Conservation (phyloP, 2,329 filamentous ascomycete genomes). For the Eurotiales sp. region DNA sequence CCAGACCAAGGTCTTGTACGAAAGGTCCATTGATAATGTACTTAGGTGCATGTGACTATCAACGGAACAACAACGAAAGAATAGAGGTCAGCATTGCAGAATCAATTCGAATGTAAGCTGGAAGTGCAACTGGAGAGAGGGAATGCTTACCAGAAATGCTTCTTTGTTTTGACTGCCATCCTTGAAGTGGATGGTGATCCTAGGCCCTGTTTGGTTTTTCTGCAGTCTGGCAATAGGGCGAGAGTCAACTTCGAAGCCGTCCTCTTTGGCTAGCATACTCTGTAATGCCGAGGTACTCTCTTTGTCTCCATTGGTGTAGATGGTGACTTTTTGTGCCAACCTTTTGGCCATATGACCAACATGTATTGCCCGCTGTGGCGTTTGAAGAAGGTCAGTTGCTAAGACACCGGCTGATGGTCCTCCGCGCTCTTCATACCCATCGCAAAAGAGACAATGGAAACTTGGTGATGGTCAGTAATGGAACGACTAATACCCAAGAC, state of each 20-base stretch:
- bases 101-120: too few species aligned
- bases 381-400: constrained; percentile 28
- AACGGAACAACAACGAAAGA: neutral
- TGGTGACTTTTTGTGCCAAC: constrained; percentile 42
- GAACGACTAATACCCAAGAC: constrained; percentile 27
- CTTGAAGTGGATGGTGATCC: constrained; percentile 6
- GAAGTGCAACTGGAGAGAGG: neutral
- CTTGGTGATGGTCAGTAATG: constrained; percentile 21
- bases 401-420: constrained; percentile 46
- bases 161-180: neutral
- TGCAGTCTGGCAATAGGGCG: constrained; percentile 7
- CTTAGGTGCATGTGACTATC: constrained; percentile 5
- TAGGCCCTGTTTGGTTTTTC: neutral
- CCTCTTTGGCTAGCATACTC: neutral
- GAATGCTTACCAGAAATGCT: constrained; percentile 8
- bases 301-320: constrained; percentile 51
- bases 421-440: constrained; percentile 57
- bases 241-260: constrained; percentile 5
- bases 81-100: neutral
- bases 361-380: constrained; percentile 1
- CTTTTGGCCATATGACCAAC: constrained; percentile 34
- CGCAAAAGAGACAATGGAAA: constrained; percentile 59
- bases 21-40: constrained; percentile 3
- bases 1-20: constrained; percentile 5
- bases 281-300: constrained; percentile 21